Conservation (phyloP, 129 eudicot species). For the Chrysanthemum seticuspe region DNA sequence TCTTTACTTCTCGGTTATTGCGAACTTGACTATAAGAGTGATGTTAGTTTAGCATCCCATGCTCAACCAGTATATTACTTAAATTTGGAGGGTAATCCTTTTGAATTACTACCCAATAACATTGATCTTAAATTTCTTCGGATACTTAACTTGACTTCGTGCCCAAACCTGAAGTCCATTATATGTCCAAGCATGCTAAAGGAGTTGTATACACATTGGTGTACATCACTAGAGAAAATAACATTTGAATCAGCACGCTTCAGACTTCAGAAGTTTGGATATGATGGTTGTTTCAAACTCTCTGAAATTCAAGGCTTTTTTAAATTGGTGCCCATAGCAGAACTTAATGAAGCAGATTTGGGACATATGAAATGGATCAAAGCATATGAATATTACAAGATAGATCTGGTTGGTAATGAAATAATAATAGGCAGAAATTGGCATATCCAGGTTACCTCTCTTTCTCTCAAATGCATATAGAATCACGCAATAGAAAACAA, state of each 20-base stretch:
- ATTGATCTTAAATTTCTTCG: neutral
- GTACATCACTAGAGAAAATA: neutral
- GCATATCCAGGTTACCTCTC: constrained; percentile 1
- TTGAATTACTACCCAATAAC: constrained; percentile 6
- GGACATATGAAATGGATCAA: constrained; percentile 21
- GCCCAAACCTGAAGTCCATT: neutral
- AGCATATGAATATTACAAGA: constrained; percentile 1
- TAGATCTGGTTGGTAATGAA: constrained; percentile 6
- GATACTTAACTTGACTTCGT: neutral
- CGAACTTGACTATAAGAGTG: neutral
- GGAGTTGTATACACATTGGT: neutral
- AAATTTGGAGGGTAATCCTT: neutral
- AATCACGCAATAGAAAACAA: neutral
- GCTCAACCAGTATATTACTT: neutral
- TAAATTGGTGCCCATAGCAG: neutral
- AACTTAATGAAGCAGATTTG: constrained; percentile 4
- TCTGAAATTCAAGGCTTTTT: constrained; percentile 15
- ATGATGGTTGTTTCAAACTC: constrained; percentile 20
- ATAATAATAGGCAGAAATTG: constrained; percentile 7
- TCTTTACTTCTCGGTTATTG: neutral
- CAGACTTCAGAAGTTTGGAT: neutral
- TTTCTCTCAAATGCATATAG: neutral
- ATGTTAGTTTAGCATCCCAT: neutral
- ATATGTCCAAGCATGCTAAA: constrained; percentile 1
- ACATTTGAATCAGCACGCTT: constrained; percentile 9